Percentiles rank a stretch among this genome's conserved stretches.
Conservation (phyloP, 2,329 filamentous ascomycete species). For the Botrytis hyacinthi region DNA sequence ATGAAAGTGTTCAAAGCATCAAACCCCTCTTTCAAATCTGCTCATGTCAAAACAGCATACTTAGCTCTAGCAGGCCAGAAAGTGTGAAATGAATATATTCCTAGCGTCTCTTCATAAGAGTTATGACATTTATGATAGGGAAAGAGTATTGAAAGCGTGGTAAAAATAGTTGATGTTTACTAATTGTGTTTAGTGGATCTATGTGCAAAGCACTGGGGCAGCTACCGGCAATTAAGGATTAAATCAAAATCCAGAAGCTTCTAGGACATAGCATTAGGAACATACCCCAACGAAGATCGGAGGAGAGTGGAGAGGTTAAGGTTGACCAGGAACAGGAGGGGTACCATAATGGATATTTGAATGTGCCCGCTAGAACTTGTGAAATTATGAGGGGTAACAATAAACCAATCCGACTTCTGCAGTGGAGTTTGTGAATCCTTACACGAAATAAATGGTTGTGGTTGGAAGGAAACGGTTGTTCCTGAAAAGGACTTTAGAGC, state of each 20-base stretch:
- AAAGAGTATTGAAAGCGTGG: background rate
- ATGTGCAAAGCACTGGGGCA: background rate
- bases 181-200: background rate
- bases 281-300: conserved; percentile 44
- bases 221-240: conserved; percentile 40
- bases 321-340: conserved; percentile 42
- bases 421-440: conserved; percentile 38
- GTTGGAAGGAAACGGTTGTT: background rate
- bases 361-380: background rate
- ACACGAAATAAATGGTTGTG: background rate
- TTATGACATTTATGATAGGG: background rate
- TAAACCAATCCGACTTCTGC: conserved; percentile 21
- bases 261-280: conserved; percentile 48
- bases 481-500: background rate
- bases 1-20: background rate
- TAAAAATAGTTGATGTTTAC: background rate
- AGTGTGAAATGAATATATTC: background rate
- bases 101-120: background rate
- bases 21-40: background rate
- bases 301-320: conserved; percentile 33
- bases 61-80: background rate
- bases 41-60: background rate
- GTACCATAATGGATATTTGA: conserved; percentile 33
- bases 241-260: conserved; percentile 40
- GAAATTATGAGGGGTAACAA: conserved; percentile 49